Base-by-base conservation (phyloP, 306 rosid species). In the Cicer bijugum region DNA sequence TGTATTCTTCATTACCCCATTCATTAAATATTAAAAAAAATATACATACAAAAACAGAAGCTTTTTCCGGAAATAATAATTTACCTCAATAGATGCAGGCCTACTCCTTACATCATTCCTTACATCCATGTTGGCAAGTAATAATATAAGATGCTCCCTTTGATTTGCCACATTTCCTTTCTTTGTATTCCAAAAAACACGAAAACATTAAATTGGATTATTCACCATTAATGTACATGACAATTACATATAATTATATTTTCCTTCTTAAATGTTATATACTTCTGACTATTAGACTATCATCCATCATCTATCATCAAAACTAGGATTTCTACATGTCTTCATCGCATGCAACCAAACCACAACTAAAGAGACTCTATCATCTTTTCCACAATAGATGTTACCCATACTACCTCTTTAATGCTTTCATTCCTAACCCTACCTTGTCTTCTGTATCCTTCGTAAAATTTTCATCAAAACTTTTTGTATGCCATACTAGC, bases 111-210 rank as follows among this genome's bases (percentile, higher is more conserved):
- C 82, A 68, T 83, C 80, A 6, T 81, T 77, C 83, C 97, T 78
- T 56, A 80, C 82, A 68, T 83, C 80, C 40, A 95, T 82, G 83
- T 95, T 95, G 80, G 99, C 97, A 84, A 95, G 97, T 47, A 95
- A 82, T 85, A 95, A 75, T 78, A 95, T 85, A 58, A 95, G 82
- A 84, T 95, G 99, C 80, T 95, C 99, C 88, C 97, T 89, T 82
- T 95, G 99, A 82, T 95, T 95, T 74, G 93, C 97, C 76, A 87
- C 92, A 76, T 95, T 95, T 84, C 97, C 99, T 91, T 91, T 91
- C 99, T 95, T 84, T 80, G 67, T 75, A 75, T 65, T 77, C 84
- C 72, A 74, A 83, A 75, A 75, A 35, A 82, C 15, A 82, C 50
- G 44, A 67, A 42, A 48, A 71, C 45, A 71, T 56, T 9, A 75